Percentiles rank a stretch among this genome's conserved stretches.
Conservation (phyloP, 2,329 filamentous ascomycete genomes). For the Furcasterigmium furcatum region DNA sequence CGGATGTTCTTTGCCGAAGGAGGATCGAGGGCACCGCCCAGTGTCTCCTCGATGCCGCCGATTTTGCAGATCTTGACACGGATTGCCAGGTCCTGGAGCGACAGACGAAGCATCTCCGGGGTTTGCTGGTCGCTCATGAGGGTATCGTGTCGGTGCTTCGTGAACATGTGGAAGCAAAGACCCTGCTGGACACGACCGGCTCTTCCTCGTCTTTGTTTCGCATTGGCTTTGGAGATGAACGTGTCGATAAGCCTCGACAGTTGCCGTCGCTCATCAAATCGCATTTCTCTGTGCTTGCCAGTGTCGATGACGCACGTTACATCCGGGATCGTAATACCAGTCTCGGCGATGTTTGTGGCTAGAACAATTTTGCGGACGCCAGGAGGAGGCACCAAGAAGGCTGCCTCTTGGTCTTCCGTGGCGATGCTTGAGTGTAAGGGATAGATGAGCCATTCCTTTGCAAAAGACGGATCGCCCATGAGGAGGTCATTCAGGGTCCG, state of each 20-base stretch:
- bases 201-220: conserved; percentile 89
- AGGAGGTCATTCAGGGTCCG: conserved; percentile 84
- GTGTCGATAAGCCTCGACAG: conserved; percentile 88
- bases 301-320: conserved; percentile 96
- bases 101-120: conserved; percentile 91
- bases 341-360: conserved; percentile 97
- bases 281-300: conserved; percentile 96
- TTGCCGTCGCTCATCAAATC: conserved; percentile 90
- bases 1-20: conserved; percentile 91
- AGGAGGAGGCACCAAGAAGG: conserved; percentile 79
- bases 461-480: conserved; percentile 71
- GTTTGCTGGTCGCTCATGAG: conserved; percentile 89
- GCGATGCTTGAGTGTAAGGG: conserved; percentile 92
- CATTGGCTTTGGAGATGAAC: conserved; percentile 93
- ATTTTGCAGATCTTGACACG: conserved; percentile 97
- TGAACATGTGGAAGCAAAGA: conserved; percentile 94
- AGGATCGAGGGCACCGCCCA: conserved; percentile 84
- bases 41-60: conserved; percentile 85
- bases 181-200: conserved; percentile 95
- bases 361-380: conserved; percentile 90
- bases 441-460: conserved; percentile 77
- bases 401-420: conserved; percentile 92
- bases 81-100: conserved; percentile 90
- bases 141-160: conserved; percentile 81
- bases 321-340: conserved; percentile 96